Evolutionary conservation across 73 alveolate genomes (phyloP), one percentile per base, ranked within the genome.

Genomic region (Uronychia setigera): DNA sequence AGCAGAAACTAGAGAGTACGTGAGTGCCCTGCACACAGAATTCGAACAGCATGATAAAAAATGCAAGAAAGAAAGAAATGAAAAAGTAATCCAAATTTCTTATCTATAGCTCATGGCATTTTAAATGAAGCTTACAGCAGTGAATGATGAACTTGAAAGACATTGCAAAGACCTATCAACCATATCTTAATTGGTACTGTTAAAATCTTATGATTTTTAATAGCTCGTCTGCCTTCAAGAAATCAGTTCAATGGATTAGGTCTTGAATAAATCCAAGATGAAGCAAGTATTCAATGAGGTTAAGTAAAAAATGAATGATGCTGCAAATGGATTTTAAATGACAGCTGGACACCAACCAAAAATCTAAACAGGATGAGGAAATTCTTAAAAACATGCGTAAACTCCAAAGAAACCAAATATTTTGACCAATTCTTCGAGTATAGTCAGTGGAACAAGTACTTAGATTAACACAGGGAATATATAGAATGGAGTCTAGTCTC

Each of bases 151-250:
- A 46, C 67, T 46, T 46, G 67, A 46, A 19, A 46, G 67, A 46
- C 67, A 46, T 46, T 46, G 67, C 67, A 46, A 46, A 19, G 67
- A 46, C 67, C 67, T 46, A 5, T 46, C 67, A 11, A 46, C 67
- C n/a, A 46, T 46, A 11, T 46, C 67, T 19, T 19, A 46, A 46
- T 19, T 46, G n/a, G n/a, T n/a, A n/a, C n/a, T n/a, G n/a, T n/a
- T n/a, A n/a, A n/a, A n/a, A n/a, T n/a, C n/a, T n/a, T n/a, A n/a
- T n/a, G n/a, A n/a, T n/a, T n/a, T n/a, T n/a, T n/a, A n/a, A n/a
- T n/a, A n/a, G 67, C 67, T 46, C n/a, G 67, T 46, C 67, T 46
- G 67, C 67, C 67, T 46, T 46, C 67, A 46, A 46, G 67, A 46
- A 46, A 46, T 46, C 67, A 19, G 5, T 11, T 46, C 5, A 46